Evolutionary conservation across 1,139 yeast species (phyloP), one percentile per base, ranked within the genome.

Genomic region (Scheffersomyces quercinus): DNA sequence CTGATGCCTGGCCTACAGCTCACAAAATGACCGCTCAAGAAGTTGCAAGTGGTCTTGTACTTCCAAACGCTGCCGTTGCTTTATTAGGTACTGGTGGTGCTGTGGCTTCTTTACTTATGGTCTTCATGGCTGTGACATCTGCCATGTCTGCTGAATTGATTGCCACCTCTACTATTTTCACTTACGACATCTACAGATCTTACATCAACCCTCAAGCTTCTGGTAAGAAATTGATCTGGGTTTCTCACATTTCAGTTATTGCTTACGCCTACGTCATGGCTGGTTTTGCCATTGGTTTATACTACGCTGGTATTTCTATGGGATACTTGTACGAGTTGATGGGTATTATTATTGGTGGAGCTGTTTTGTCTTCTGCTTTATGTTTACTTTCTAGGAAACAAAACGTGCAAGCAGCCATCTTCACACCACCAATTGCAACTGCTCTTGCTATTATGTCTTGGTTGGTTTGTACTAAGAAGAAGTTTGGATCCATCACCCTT

Each of bases 71-170:
- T 24, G 95, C 96, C 1, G 85, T 82, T 26, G 89, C 96, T 1
- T 68, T 90, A 40, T 73, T 90, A 60, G 97, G 97, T 38, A 83
- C 77, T 53, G 88, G 93, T 47, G 97, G 97, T 49, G 96, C 95
- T 8, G 88, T 81, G 31, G 88, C 90, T 31, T 76, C 91, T 4
- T 73, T 89, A 46, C 63, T 90, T 35, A 69, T 90, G 70, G 79
- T 88, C 11, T 89, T 89, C 66, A 86, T 88, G 89, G 88, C 90
- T 36, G 86, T 82, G 37, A 84, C 90, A 0, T 81, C 87, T 36
- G 90, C 90, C 36, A 79, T 83, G 82, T 88, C 95, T 34, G 91
- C 96, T 24, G 96, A 89, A 64, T 77, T 89, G 56, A 85, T 90
- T 61, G 88, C 96, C 2, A 93, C 88, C 11, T 86, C 95, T 1